Percentiles rank a stretch among this genome's conserved stretches.
These are phyloP conservation scores for Boletus edulis DNA, from an alignment of 768 basidiomycete genomes.

Conservation along the genomic window DNA sequence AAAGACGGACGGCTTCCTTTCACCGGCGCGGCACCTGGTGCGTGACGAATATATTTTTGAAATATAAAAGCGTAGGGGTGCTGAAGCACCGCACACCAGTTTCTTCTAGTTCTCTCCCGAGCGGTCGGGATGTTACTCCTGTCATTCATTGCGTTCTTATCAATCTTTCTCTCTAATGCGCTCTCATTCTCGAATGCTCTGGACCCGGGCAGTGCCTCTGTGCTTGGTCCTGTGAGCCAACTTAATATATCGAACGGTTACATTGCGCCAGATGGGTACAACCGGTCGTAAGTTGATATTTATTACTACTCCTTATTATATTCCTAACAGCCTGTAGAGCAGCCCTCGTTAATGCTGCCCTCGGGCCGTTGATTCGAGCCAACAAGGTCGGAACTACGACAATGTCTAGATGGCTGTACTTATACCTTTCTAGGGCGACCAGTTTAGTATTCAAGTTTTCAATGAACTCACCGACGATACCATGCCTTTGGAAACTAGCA, in stretches of 20 bases:
- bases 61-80: neutral
- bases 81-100: neutral
- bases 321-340: neutral
- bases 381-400: constrained; percentile 27
- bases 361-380: constrained; percentile 42
- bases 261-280: constrained; percentile 6
- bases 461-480: constrained; percentile 34
- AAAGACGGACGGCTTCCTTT: too few species aligned
- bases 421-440: neutral
- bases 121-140: neutral
- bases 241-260: neutral
- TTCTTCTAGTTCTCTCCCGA: neutral
- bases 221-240: neutral
- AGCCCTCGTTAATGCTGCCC: neutral
- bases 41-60: too few species aligned
- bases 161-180: neutral
- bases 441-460: neutral
- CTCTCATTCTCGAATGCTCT: neutral
- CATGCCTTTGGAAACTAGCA: constrained; percentile 48
- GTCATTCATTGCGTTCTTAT: neutral
- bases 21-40: too few species aligned
- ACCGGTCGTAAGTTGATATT: neutral
- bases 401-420: neutral
- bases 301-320: too few species aligned
- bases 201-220: neutral